These are phyloP conservation scores for Salix dunnii DNA, from an alignment of 345 rosid species.

Conservation along the genomic window DNA sequence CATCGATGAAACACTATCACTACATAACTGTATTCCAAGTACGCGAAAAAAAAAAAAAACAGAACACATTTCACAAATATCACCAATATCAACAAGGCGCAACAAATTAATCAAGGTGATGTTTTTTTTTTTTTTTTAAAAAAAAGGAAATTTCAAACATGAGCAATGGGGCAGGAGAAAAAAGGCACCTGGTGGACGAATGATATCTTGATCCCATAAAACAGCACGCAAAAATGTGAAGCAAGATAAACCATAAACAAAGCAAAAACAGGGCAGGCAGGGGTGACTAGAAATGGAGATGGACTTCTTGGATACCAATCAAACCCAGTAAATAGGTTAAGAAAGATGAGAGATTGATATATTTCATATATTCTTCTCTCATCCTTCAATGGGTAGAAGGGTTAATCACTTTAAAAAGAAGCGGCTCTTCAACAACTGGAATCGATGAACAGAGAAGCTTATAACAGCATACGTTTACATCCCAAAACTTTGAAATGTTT, in stretches of 20 bases:
- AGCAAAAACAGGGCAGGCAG: not conserved
- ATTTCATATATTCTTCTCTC: not conserved
- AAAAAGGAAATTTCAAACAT: not conserved
- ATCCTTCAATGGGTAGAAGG: constrained; percentile 23
- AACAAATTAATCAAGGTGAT: not conserved
- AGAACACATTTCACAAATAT: not conserved
- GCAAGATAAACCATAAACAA: not conserved
- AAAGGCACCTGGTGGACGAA: not conserved
- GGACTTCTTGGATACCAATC: constrained; percentile 2
- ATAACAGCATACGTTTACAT: constrained; percentile 6
- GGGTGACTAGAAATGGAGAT: not conserved
- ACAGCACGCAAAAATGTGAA: not conserved
- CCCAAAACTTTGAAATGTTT: not conserved
- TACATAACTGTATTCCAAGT: not conserved
- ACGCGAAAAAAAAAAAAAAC: not conserved
- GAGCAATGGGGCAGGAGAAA: not conserved
- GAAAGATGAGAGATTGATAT: constrained; percentile 3
- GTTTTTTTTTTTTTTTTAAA: not conserved
- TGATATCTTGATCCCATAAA: constrained; percentile 5
- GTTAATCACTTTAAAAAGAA: constrained; percentile 10
- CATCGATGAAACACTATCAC: not conserved
- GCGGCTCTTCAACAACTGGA: constrained; percentile 12
- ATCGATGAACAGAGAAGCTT: constrained; percentile 9
- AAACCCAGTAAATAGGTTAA: not conserved
- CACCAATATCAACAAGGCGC: not conserved